These are phyloP conservation scores for Fraxinus sp. DNA, from an alignment of 305 asterid species.

Conservation along the genomic window DNA sequence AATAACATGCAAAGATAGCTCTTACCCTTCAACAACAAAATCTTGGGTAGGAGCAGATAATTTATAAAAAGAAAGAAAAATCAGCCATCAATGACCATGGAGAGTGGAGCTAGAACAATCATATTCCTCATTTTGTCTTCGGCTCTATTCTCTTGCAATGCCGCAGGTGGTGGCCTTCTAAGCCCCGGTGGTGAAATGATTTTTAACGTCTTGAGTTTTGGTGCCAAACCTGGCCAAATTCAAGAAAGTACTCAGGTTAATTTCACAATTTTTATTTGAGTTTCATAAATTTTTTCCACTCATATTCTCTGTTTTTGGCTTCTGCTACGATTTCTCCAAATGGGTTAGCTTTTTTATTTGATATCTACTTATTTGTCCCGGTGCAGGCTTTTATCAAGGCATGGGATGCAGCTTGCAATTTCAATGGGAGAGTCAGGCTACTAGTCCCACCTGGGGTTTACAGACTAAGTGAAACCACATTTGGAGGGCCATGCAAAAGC, in stretches of 20 bases:
- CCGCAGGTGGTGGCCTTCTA: conserved; percentile 10
- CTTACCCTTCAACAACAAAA: conserved; percentile 36
- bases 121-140: conserved; percentile 29
- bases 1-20: conserved; percentile 33
- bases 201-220: conserved; percentile 47
- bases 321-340: neutral
- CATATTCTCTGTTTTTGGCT: neutral
- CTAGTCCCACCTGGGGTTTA: conserved; percentile 50
- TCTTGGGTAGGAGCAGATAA: conserved; percentile 38
- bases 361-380: neutral
- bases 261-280: neutral
- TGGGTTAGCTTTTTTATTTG: neutral
- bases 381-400: conserved; percentile 52
- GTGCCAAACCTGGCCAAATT: conserved; percentile 45
- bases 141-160: conserved; percentile 34
- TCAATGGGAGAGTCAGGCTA: conserved; percentile 34
- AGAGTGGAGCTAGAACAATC: conserved; percentile 14
- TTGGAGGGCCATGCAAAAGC: conserved; percentile 60
- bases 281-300: neutral
- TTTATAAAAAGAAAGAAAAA: neutral
- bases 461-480: conserved; percentile 36
- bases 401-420: conserved; percentile 57
- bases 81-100: conserved; percentile 22
- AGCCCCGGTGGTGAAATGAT: conserved; percentile 10
- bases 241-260: conserved; percentile 42